phyloP scores from a whole-genome alignment of 1,284 basidiomycete genomes.

The Pseudozyma thailandica region DNA sequence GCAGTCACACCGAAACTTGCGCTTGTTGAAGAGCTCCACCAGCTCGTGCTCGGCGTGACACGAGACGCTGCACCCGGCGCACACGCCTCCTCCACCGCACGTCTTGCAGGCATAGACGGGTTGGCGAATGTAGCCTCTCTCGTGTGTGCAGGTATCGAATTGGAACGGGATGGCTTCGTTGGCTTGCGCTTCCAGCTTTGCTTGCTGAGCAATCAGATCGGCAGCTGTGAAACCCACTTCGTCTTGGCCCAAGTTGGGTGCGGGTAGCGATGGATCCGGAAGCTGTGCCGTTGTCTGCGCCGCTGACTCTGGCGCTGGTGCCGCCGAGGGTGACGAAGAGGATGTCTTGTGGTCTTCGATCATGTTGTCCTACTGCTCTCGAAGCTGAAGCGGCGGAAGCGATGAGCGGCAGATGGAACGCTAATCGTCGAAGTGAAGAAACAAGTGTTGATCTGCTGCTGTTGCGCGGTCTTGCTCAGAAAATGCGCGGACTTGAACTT shows the following conservation, averaged over 20 bases:
- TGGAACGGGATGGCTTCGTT: conserved; percentile 68
- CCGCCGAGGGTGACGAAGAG: too few relatives aligned
- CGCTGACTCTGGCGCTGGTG: conserved; percentile 3
- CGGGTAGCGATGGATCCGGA: conserved; percentile 56
- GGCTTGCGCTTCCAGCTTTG: conserved; percentile 67
- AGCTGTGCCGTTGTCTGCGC: conserved; percentile 19
- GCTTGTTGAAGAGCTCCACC: conserved; percentile 66
- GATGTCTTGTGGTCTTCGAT: conserved; percentile 12
- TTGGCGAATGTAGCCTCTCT: conserved; percentile 67
- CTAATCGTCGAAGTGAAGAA: too few relatives aligned
- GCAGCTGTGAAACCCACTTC: conserved; percentile 64
- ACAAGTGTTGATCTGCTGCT: too few relatives aligned
- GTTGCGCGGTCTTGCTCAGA: too few relatives aligned
- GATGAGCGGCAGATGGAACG: too few relatives aligned
- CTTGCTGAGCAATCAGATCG: conserved; percentile 67
- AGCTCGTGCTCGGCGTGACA: conserved; percentile 69
- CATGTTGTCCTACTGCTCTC: conserved; percentile 9
- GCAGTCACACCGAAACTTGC: conserved; percentile 66
- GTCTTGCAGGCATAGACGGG: conserved; percentile 67
- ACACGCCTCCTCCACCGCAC: conserved; percentile 68
- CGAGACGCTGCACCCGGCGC: conserved; percentile 68
- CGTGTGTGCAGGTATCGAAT: conserved; percentile 68
- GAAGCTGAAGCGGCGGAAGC: background rate
- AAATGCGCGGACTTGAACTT: too few relatives aligned
- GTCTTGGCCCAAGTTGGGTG: conserved; percentile 44